phyloP scores from a whole-genome alignment of 768 basidiomycete genomes.

The Atractiella rhizophila region DNA sequence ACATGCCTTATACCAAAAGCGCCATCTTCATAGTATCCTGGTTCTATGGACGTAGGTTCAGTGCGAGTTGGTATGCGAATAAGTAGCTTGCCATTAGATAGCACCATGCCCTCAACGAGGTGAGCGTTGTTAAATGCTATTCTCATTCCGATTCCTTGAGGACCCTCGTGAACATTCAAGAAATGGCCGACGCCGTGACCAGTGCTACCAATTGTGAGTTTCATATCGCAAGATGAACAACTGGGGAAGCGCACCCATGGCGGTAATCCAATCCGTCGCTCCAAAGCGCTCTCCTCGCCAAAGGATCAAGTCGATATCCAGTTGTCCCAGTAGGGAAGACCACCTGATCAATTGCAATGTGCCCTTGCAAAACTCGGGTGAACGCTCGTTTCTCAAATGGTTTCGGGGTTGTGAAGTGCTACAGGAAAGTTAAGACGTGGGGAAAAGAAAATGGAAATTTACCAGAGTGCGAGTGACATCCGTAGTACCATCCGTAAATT shows the following conservation, averaged over 20 bases:
- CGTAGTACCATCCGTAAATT: constrained; percentile 81
- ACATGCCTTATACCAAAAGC: constrained; percentile 70
- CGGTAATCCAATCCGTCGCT: constrained; percentile 46
- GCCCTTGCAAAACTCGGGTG: constrained; percentile 55
- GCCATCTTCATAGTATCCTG: constrained; percentile 34
- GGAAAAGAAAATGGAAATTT: constrained; percentile 13
- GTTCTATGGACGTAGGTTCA: constrained; percentile 4
- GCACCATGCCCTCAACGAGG: constrained; percentile 61
- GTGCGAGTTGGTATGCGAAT: too few species aligned
- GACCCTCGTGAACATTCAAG: constrained; percentile 72
- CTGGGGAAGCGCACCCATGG: constrained; percentile 11
- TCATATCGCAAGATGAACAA: not conserved
- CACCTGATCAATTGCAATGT: constrained; percentile 56
- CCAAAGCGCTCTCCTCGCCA: constrained; percentile 57
- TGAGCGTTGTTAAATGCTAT: constrained; percentile 15
- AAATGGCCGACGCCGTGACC: constrained; percentile 89
- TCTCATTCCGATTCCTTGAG: constrained; percentile 31
- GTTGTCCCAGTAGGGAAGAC: constrained; percentile 41
- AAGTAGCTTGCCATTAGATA: constrained; percentile 53
- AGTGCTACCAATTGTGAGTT: constrained; percentile 26
- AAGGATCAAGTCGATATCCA: constrained; percentile 33
- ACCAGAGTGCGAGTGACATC: constrained; percentile 80
- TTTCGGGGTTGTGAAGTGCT: constrained; percentile 51
- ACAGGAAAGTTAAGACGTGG: constrained; percentile 52
- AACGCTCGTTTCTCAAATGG: constrained; percentile 67